Base-by-base conservation (phyloP, 768 basidiomycete genomes). In the Agaricus blazei region DNA sequence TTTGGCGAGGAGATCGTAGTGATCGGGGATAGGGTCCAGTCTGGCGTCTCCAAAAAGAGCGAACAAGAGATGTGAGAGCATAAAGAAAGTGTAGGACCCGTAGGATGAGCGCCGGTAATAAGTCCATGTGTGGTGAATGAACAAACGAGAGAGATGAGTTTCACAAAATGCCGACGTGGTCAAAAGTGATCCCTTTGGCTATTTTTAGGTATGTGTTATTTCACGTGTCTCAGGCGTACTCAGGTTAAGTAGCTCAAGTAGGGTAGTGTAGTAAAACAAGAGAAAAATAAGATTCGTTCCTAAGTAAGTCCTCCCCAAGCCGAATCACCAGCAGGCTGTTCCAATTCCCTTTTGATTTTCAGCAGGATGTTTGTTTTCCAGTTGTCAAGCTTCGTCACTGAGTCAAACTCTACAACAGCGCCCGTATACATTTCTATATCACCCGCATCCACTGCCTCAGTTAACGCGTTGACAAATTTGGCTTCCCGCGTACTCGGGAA, bases 301-400 rank as follows among this genome's bases (percentile, higher is more conserved):
- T 46, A 57, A 28, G 37, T 24, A 19, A 52, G 19, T 4, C 57
- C 57, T 27, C 57, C 48, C 48, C 48, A 60, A 57, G 40, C 34
- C 24, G 27, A 27, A n/a, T 49, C 58, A 6, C 26, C 51, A 9
- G 40, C 31, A 9, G 44, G 27, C 19, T 27, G 40, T 42, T 56
- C 54, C n/a, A 56, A 31, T 5, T 36, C 19, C 11, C 45, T 83
- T 81, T 98, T 98, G 70, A 98, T 87, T 74, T 88, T 90, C 64
- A 98, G 74, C 65, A 99, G 69, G 49, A 99, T 87, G 28, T 69
- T 76, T 45, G 95, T 98, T 80, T 98, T 98, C 94, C 93, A 97
- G 69, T 88, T 89, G 68, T 98, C 96, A 66, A 99, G 72, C 72
- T 91, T 93, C 38, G 84, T 89, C 58, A 98, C 82, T 65, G 93